Percentiles rank a stretch among this genome's conserved stretches.
phyloP scores from a whole-genome alignment of 2,329 filamentous ascomycete species.

The Phoma herbarum region DNA sequence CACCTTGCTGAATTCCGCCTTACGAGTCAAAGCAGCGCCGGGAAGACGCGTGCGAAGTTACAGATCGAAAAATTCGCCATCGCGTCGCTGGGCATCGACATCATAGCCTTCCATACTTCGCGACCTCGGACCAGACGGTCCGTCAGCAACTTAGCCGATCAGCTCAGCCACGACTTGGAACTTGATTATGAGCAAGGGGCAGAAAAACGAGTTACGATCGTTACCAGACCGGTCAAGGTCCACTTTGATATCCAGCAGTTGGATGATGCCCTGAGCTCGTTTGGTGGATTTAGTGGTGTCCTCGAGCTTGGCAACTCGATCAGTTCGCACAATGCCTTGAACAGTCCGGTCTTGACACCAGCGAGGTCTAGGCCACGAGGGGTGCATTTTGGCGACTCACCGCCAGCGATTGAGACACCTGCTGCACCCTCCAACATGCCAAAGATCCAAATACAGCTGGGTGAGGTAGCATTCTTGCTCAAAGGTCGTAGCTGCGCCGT shows the following conservation, averaged over 20 bases:
- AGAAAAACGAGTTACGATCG: constrained; percentile 64
- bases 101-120: constrained; percentile 60
- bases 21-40: constrained; percentile 28
- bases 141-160: constrained; percentile 31
- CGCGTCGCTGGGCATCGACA: constrained; percentile 58
- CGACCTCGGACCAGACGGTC: constrained; percentile 40
- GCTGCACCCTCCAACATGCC: constrained; percentile 31
- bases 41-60: constrained; percentile 35
- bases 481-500: constrained; percentile 79
- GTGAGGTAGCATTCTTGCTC: constrained; percentile 79
- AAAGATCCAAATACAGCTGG: constrained; percentile 80
- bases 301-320: constrained; percentile 88
- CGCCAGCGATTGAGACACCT: constrained; percentile 36
- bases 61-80: constrained; percentile 56
- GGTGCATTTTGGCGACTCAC: constrained; percentile 65
- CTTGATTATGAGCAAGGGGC: constrained; percentile 44
- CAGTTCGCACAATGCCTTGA: constrained; percentile 71
- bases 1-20: constrained; percentile 37
- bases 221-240: constrained; percentile 79
- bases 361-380: constrained; percentile 53
- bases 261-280: constrained; percentile 87
- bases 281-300: constrained; percentile 91
- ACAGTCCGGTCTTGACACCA: constrained; percentile 43
- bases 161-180: constrained; percentile 43
- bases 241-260: constrained; percentile 80